phyloP scores from a whole-genome alignment of 305 asterid species.

The Fraxinus platypoda region DNA sequence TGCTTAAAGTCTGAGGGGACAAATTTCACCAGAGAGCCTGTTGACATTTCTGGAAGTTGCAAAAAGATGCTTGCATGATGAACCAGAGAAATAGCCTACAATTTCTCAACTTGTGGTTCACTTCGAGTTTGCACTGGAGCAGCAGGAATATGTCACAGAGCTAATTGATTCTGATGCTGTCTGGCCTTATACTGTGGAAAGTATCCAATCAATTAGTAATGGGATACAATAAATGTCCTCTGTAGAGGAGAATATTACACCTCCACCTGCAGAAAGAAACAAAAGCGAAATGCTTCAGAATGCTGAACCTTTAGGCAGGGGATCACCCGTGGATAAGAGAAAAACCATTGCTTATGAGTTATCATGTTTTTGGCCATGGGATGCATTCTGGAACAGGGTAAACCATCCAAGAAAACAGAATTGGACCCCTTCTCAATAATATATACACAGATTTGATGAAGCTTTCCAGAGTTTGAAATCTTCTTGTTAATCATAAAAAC shows the following conservation, averaged over 20 bases:
- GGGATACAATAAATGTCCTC: conserved; percentile 2
- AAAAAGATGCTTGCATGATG: conserved; percentile 31
- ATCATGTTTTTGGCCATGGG: conserved; percentile 29
- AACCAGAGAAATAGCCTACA: conserved; percentile 33
- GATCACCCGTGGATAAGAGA: neutral
- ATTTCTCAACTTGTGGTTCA: conserved; percentile 27
- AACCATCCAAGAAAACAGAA: conserved; percentile 26
- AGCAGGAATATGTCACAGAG: conserved; percentile 16
- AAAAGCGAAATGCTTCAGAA: neutral
- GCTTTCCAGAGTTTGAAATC: too few species aligned
- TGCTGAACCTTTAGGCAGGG: neutral
- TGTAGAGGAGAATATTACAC: neutral
- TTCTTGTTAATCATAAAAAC: too few species aligned
- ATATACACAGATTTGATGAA: too few species aligned
- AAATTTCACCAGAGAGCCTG: conserved; percentile 28
- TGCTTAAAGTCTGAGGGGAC: conserved; percentile 26
- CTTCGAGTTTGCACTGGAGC: conserved; percentile 35
- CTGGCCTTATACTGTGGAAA: conserved; percentile 1
- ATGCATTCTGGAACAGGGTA: conserved; percentile 25
- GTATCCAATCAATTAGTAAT: neutral
- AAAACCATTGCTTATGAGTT: conserved; percentile 10
- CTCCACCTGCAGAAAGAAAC: neutral
- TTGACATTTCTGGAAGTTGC: conserved; percentile 27
- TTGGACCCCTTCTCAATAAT: neutral
- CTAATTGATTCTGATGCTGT: conserved; percentile 3